Percentiles rank a stretch among this genome's conserved stretches.
Conservation (phyloP, 1,139 yeast genomes). For the Geotrichum siamense region DNA sequence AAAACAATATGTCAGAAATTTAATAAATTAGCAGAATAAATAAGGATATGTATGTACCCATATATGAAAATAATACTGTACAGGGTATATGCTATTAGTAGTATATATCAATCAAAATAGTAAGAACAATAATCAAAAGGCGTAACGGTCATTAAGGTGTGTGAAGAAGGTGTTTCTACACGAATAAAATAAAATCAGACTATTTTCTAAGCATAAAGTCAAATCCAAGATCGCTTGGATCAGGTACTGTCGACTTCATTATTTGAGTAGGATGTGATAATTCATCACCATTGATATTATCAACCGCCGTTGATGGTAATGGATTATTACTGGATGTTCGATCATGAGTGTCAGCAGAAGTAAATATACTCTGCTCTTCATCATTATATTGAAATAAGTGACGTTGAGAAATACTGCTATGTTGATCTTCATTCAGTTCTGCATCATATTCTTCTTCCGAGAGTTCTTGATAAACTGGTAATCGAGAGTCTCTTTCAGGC, state of each 20-base stretch:
- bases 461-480: conserved; percentile 21
- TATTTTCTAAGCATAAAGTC: not conserved
- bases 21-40: too few relatives aligned
- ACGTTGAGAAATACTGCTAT: conserved; percentile 1
- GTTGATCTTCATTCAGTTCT: conserved; percentile 1
- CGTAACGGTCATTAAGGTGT: too few relatives aligned
- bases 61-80: too few relatives aligned
- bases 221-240: not conserved
- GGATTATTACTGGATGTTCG: not conserved
- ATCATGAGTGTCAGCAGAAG: not conserved
- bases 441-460: conserved; percentile 15
- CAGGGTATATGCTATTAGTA: too few relatives aligned
- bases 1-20: too few relatives aligned
- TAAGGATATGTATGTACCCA: too few relatives aligned
- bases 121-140: too few relatives aligned
- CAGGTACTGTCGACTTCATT: not conserved
- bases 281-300: too few relatives aligned
- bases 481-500: conserved; percentile 17
- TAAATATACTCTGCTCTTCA: not conserved
- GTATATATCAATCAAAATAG: too few relatives aligned
- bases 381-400: not conserved
- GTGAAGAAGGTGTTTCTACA: too few relatives aligned
- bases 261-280: too few relatives aligned
- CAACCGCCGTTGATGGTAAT: not conserved
- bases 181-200: too few relatives aligned